Percentiles rank a stretch among this genome's conserved stretches.
These are phyloP conservation scores for Boletus pseudopeckii DNA, from an alignment of 768 basidiomycete genomes.

Conservation along the genomic window DNA sequence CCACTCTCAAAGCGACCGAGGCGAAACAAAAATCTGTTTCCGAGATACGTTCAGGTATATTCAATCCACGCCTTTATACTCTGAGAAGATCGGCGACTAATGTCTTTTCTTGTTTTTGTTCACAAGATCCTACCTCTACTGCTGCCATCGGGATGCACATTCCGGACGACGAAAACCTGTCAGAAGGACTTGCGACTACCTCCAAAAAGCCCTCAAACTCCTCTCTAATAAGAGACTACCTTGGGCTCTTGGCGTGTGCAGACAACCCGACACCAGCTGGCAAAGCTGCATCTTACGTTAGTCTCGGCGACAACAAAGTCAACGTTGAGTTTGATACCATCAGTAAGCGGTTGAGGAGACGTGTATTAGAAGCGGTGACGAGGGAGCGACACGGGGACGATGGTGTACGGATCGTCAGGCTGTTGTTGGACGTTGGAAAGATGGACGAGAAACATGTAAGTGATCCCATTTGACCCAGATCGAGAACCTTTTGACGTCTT, in stretches of 20 bases:
- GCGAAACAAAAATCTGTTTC: conserved; percentile 54
- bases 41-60: conserved; percentile 62
- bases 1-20: conserved; percentile 69
- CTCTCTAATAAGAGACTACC: conserved; percentile 70
- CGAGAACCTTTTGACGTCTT: background rate
- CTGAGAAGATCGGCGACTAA: background rate
- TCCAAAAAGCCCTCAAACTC: conserved; percentile 53
- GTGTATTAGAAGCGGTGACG: conserved; percentile 73
- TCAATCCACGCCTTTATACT: background rate
- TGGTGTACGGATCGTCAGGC: conserved; percentile 76
- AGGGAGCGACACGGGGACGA: conserved; percentile 80
- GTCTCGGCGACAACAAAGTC: conserved; percentile 65
- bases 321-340: conserved; percentile 80
- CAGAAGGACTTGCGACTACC: conserved; percentile 56
- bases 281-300: conserved; percentile 66
- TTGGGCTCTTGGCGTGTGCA: conserved; percentile 73
- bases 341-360: conserved; percentile 59
- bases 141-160: conserved; percentile 63
- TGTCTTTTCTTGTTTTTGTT: background rate
- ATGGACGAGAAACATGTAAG: conserved; percentile 92
- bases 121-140: conserved; percentile 61
- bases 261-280: conserved; percentile 81
- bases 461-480: background rate
- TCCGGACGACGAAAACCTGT: conserved; percentile 57
- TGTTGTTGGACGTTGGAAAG: conserved; percentile 80